These are phyloP conservation scores for Gossypium gossypioides DNA, from an alignment of 441 rosid species.

Conservation along the genomic window DNA sequence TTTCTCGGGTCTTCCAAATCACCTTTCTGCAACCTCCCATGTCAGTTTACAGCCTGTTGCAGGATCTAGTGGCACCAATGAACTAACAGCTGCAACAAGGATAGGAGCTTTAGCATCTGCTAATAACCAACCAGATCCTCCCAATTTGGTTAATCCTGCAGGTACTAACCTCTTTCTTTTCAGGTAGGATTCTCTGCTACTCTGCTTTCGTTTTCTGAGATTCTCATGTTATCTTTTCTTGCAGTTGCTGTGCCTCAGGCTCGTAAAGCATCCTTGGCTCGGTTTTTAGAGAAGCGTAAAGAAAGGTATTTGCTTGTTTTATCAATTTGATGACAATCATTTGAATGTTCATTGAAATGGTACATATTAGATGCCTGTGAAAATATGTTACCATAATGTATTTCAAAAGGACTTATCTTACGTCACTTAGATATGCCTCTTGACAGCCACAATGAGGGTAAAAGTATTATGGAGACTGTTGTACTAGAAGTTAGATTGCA, in stretches of 20 bases:
- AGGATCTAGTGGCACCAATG: constrained; percentile 22
- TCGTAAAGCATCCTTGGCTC: constrained; percentile 58
- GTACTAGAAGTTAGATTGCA: no score
- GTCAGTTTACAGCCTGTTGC: constrained; percentile 26
- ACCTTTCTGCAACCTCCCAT: constrained; percentile 29
- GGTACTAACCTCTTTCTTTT: constrained; percentile 13
- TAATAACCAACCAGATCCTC: constrained; percentile 18
- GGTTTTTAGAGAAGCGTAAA: constrained; percentile 63
- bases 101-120: constrained; percentile 24
- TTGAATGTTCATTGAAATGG: background rate
- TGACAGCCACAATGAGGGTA: no score
- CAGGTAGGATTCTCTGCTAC: background rate
- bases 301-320: constrained; percentile 35
- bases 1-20: constrained; percentile 21
- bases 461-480: no score
- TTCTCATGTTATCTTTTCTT: constrained; percentile 7
- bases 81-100: constrained; percentile 15
- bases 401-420: no score
- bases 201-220: background rate
- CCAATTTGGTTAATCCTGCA: constrained; percentile 18
- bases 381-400: background rate
- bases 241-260: constrained; percentile 57
- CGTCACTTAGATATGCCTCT: no score
- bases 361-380: background rate
- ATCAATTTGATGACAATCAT: background rate